These are phyloP conservation scores for Penicillium nordicum DNA, from an alignment of 2,329 filamentous ascomycete genomes.

Conservation along the genomic window DNA sequence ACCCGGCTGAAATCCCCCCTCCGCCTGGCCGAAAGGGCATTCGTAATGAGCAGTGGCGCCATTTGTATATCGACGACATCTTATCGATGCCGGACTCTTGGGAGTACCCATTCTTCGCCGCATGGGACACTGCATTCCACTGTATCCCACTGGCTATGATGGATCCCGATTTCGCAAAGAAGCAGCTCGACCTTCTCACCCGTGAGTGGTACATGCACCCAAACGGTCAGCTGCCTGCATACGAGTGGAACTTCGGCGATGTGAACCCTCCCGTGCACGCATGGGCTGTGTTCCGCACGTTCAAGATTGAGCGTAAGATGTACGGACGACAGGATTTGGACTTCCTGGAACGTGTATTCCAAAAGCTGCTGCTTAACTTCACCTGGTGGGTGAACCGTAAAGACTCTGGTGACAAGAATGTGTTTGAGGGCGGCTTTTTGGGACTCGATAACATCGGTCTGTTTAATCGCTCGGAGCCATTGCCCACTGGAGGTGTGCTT, in stretches of 20 bases:
- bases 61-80: slow-evolving; percentile 92
- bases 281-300: slow-evolving; percentile 91
- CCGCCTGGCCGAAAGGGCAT: slow-evolving; percentile 74
- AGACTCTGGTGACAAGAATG: slow-evolving; percentile 89
- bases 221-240: slow-evolving; percentile 89
- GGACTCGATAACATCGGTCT: slow-evolving; percentile 95
- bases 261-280: slow-evolving; percentile 96
- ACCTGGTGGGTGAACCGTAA: slow-evolving; percentile 99
- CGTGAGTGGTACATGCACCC: slow-evolving; percentile 99
- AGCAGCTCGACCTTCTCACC: slow-evolving; percentile 92
- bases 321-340: slow-evolving; percentile 93
- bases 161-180: slow-evolving; percentile 96
- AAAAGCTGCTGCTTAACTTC: slow-evolving; percentile 92
- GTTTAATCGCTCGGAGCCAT: slow-evolving; percentile 92
- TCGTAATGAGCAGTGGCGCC: slow-evolving; percentile 87
- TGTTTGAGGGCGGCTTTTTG: slow-evolving; percentile 94
- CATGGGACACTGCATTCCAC: slow-evolving; percentile 96
- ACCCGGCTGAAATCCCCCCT: slow-evolving; percentile 82
- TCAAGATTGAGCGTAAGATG: slow-evolving; percentile 98
- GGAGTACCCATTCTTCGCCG: slow-evolving; percentile 98
- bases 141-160: slow-evolving; percentile 96
- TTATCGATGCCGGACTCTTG: slow-evolving; percentile 97
- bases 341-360: slow-evolving; percentile 93
- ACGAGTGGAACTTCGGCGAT: slow-evolving; percentile 97
- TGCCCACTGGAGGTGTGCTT: slow-evolving; percentile 87